Conservation (phyloP, 768 basidiomycete species). For the Sporobolomyces pararoseus region DNA sequence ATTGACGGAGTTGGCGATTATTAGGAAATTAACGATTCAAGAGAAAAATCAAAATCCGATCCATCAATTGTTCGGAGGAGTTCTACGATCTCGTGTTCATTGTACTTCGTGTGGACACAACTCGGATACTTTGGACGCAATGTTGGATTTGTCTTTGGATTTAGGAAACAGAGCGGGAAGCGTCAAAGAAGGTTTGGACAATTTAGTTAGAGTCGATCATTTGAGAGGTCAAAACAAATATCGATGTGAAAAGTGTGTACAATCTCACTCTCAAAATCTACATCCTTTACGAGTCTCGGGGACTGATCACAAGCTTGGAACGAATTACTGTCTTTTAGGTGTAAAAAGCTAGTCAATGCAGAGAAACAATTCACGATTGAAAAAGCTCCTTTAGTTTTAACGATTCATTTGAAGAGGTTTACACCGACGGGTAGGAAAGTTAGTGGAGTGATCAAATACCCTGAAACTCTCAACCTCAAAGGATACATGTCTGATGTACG, state of each 20-base stretch:
- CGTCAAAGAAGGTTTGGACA: conserved; percentile 68
- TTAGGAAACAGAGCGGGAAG: conserved; percentile 59
- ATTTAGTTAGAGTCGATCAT: conserved; percentile 75
- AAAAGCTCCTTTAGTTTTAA: conserved; percentile 79
- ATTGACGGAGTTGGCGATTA: no score
- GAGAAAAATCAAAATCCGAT: conserved; percentile 83
- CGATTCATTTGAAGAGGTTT: conserved; percentile 92
- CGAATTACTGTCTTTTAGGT: no score
- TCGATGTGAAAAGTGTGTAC: conserved; percentile 90
- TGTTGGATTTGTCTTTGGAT: conserved; percentile 89
- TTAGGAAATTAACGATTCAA: conserved; percentile 33
- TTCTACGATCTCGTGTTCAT: conserved; percentile 80
- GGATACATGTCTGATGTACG: conserved; percentile 73
- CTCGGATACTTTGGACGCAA: conserved; percentile 93
- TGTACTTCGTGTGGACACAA: conserved; percentile 76
- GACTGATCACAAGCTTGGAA: no score
- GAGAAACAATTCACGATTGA: conserved; percentile 85
- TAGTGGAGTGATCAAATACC: conserved; percentile 70
- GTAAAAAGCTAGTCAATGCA: conserved; percentile 84
- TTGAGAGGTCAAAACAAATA: conserved; percentile 91
- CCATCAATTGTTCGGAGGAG: conserved; percentile 88
- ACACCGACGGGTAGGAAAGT: conserved; percentile 79
- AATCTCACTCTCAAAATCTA: no score
- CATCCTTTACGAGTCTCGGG: no score
- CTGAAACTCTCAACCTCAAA: conserved; percentile 65